phyloP scores from a whole-genome alignment of 768 basidiomycete species.

The Sistotremastrum suecicum region DNA sequence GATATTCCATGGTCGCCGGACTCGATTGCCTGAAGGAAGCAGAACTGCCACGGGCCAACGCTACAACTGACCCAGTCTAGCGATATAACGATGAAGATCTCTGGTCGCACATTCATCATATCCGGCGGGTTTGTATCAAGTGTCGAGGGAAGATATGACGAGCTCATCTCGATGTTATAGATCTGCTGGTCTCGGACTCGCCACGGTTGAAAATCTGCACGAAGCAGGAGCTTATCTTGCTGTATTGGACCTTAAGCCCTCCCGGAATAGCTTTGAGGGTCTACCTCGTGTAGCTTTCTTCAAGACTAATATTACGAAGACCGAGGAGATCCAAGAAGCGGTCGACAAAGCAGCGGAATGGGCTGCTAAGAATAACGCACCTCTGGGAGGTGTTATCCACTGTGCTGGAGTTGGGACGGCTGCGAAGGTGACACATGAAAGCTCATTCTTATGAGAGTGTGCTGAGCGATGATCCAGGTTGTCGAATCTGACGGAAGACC shows the following conservation, averaged over 20 bases:
- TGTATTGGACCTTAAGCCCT: slow-evolving; percentile 28
- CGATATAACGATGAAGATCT: slow-evolving; percentile 27
- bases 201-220: slow-evolving; percentile 33
- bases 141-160: neutral
- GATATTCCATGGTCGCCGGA: no score
- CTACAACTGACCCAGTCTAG: no score
- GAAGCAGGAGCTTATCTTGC: slow-evolving; percentile 30
- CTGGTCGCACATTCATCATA: slow-evolving; percentile 38
- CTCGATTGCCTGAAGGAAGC: no score
- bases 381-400: slow-evolving; percentile 45
- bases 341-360: slow-evolving; percentile 16
- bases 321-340: slow-evolving; percentile 16
- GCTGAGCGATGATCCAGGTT: slow-evolving; percentile 19
- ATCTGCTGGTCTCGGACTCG: slow-evolving; percentile 43
- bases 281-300: slow-evolving; percentile 8
- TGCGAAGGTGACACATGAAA: slow-evolving; percentile 9
- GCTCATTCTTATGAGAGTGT: neutral
- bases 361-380: slow-evolving; percentile 22
- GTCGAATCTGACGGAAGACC: slow-evolving; percentile 32
- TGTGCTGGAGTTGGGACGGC: slow-evolving; percentile 37
- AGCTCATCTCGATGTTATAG: slow-evolving; percentile 14
- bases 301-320: slow-evolving; percentile 16
- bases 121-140: slow-evolving; percentile 35
- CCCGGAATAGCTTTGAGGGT: neutral
- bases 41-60: no score